These are phyloP conservation scores for Chaetomium cochliodes DNA, from an alignment of 495 filamentous ascomycete genomes.

Conservation along the genomic window DNA sequence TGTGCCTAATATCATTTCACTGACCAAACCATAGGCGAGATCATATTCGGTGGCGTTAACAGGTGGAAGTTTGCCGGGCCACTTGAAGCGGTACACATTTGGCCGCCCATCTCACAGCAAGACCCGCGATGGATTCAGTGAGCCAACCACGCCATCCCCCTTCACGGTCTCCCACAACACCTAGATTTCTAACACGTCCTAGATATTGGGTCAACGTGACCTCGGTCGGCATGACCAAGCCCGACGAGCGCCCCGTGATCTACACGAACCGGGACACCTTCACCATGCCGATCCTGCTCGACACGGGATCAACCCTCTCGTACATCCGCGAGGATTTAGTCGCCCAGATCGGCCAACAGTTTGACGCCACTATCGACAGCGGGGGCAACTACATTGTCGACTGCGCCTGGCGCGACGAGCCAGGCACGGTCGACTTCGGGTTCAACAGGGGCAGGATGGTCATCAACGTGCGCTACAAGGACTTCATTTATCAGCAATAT, in stretches of 20 bases:
- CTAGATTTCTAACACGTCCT: background rate
- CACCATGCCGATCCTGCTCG: constrained; percentile 41
- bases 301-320: constrained; percentile 45
- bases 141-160: background rate
- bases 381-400: constrained; percentile 43
- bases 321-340: constrained; percentile 44
- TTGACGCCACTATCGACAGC: constrained; percentile 38
- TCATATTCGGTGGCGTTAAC: constrained; percentile 49
- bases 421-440: constrained; percentile 46
- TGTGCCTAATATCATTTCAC: too few species aligned
- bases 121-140: constrained; percentile 38
- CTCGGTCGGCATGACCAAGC: constrained; percentile 41
- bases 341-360: constrained; percentile 35
- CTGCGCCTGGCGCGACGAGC: constrained; percentile 35
- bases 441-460: constrained; percentile 46
- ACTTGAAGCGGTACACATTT: constrained; percentile 44
- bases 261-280: constrained; percentile 38
- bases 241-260: constrained; percentile 28
- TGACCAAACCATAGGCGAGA: constrained; percentile 38
- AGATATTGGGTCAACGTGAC: constrained; percentile 49
- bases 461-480: constrained; percentile 45
- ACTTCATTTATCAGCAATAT: constrained; percentile 45
- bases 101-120: constrained; percentile 44
- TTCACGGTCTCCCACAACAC: background rate
- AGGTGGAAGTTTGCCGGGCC: constrained; percentile 44